phyloP scores from a whole-genome alignment of 2,329 filamentous ascomycete genomes.

The Fusarium sp. region DNA sequence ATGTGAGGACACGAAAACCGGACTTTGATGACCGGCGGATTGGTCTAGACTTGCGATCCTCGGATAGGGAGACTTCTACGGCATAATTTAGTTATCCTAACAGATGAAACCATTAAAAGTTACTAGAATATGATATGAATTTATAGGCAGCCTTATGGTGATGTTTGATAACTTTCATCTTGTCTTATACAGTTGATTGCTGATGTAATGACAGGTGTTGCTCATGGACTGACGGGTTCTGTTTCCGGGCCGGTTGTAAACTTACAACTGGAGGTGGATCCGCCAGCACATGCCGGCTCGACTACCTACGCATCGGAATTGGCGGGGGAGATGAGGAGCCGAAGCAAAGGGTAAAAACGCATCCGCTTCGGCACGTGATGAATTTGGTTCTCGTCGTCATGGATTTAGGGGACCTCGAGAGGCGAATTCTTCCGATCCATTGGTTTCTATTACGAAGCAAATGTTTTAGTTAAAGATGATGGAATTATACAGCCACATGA shows the following conservation, averaged over 20 bases:
- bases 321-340: constrained; percentile 36
- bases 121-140: no score
- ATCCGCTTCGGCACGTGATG: constrained; percentile 49
- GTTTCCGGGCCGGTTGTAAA: constrained; percentile 30
- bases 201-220: no score
- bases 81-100: no score
- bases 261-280: constrained; percentile 24
- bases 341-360: constrained; percentile 39
- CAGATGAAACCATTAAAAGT: no score
- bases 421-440: constrained; percentile 42
- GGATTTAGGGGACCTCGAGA: constrained; percentile 23
- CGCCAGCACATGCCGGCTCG: constrained; percentile 39
- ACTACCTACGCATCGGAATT: constrained; percentile 17
- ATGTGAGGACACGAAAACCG: constrained; percentile 19
- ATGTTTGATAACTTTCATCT: no score
- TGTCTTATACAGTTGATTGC: no score
- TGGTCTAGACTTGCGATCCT: no score
- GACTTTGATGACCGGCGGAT: constrained; percentile 40
- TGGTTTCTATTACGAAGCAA: constrained; percentile 6
- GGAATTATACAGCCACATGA: background rate
- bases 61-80: no score
- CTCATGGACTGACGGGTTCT: constrained; percentile 27
- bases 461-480: constrained; percentile 11
- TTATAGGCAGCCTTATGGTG: no score
- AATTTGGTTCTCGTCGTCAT: constrained; percentile 41